These are phyloP conservation scores for Colletotrichum sp. DNA, from an alignment of 2,329 filamentous ascomycete genomes.

Conservation along the genomic window DNA sequence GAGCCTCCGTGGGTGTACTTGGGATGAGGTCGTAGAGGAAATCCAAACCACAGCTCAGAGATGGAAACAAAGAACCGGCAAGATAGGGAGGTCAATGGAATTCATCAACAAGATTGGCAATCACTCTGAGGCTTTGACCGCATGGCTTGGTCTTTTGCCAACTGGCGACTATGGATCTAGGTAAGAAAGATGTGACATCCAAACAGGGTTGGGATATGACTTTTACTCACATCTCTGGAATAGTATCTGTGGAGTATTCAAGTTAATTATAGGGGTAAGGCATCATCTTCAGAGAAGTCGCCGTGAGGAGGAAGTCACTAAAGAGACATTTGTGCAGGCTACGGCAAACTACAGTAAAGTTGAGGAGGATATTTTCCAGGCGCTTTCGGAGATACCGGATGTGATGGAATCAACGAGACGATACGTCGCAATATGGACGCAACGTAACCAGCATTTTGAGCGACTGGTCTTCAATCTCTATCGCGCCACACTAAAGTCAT, in stretches of 20 bases:
- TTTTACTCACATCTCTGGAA: not conserved
- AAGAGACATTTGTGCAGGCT: not conserved
- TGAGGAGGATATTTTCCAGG: not conserved
- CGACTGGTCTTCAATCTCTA: constrained; percentile 10
- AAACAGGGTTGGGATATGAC: not conserved
- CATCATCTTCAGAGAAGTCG: not conserved
- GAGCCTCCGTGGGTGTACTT: not conserved
- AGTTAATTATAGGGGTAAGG: not conserved
- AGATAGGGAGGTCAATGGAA: not conserved
- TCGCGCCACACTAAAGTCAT: not conserved
- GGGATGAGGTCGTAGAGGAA: not conserved
- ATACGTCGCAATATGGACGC: constrained; percentile 8
- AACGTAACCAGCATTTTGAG: constrained; percentile 10
- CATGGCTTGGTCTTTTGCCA: constrained; percentile 4
- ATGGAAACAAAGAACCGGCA: not conserved
- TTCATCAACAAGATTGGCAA: constrained; percentile 4
- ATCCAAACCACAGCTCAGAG: not conserved
- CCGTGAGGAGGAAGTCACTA: not conserved
- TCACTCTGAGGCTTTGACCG: not conserved
- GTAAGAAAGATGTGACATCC: not conserved
- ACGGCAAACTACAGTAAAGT: not conserved
- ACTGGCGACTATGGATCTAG: constrained; percentile 1
- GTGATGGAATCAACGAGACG: constrained; percentile 10
- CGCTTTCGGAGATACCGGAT: constrained; percentile 3
- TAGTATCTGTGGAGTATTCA: not conserved